phyloP scores from a whole-genome alignment of 495 filamentous ascomycete genomes.

The Niebla homalea region DNA sequence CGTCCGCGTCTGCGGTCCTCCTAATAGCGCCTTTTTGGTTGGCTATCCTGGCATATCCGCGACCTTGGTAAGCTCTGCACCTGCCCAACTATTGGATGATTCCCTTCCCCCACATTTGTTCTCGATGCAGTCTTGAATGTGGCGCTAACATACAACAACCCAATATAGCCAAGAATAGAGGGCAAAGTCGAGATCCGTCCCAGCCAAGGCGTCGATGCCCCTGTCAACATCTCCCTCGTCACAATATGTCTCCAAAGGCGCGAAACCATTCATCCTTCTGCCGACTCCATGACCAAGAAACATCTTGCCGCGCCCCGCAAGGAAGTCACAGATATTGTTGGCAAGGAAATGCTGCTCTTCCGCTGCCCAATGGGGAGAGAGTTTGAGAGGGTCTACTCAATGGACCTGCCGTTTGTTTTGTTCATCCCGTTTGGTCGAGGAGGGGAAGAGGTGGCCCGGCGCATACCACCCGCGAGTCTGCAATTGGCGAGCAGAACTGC shows the following conservation, averaged over 20 bases:
- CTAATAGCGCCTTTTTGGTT: conserved; percentile 92
- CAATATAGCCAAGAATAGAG: conserved; percentile 76
- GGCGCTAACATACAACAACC: background rate
- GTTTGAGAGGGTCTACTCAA: conserved; percentile 77
- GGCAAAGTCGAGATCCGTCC: conserved; percentile 97
- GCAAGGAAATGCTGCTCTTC: conserved; percentile 88
- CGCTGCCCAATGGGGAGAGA: conserved; percentile 72
- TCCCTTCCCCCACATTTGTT: too few species aligned
- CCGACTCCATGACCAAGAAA: conserved; percentile 84
- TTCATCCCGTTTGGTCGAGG: conserved; percentile 93
- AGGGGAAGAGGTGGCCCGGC: conserved; percentile 70
- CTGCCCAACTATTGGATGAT: too few species aligned
- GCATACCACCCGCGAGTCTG: conserved; percentile 85
- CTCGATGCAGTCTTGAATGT: background rate
- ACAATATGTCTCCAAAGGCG: conserved; percentile 84
- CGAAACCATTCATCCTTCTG: conserved; percentile 92
- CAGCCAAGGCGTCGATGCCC: conserved; percentile 63
- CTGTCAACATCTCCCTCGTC: conserved; percentile 83
- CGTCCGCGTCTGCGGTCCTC: conserved; percentile 92
- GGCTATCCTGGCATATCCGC: conserved; percentile 97
- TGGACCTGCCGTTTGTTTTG: conserved; percentile 94
- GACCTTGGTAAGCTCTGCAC: conserved; percentile 59
- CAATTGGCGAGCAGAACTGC: conserved; percentile 84
- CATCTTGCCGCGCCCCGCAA: conserved; percentile 84
- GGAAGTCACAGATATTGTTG: conserved; percentile 82